Base-by-base conservation (phyloP, 1,284 basidiomycete genomes). In the Ustilago hordei region DNA sequence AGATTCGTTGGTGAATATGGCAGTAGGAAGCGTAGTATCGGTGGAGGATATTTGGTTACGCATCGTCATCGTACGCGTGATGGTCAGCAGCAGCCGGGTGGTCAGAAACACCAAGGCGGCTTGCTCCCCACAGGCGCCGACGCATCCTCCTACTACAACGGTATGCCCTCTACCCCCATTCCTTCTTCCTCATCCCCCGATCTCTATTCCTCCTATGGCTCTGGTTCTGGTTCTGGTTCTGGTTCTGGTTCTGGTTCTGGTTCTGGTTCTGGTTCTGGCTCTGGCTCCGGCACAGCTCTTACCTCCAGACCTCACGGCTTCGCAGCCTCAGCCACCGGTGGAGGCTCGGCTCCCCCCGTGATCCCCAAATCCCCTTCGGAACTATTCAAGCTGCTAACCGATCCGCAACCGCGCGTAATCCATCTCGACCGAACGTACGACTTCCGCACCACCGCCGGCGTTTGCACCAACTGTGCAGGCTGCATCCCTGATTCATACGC, bases 301-400 rank as follows among this genome's bases (percentile, higher is more conserved):
- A 64, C 60, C 23, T 58, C 65, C 4, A 59, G 63, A 28, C 68
- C 78, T 8, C 62, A 69, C 31, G 78, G 78, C 1, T 80, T 77
- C 23, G 88, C 85, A 13, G 80, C 86, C 1, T 77, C 79, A 19
- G 86, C 85, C 23, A 86, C 84, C 8, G 87, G 87, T 11, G 87
- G 86, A 34, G 86, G 87, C 9, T 82, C 64, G 39, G 81, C 84
- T n/a, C 67, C 84, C 2, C 76, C 84, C 0, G 75, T 82, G 5
- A 80, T 81, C 43, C 87, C 87, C 13, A 76, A 81, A 1, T 85
- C 84, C 38, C 65, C 81, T 19, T 72, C 81, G 19, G 78, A 87
- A 68, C 75, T 87, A 17, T 69, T 79, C 15, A 75, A 69, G n/a
- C 86, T 85, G 75, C 80, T 87, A 15, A 69, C 78, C 32, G 83